Conservation (phyloP, 257 asterid genomes). For the Gentiana macrophylla region DNA sequence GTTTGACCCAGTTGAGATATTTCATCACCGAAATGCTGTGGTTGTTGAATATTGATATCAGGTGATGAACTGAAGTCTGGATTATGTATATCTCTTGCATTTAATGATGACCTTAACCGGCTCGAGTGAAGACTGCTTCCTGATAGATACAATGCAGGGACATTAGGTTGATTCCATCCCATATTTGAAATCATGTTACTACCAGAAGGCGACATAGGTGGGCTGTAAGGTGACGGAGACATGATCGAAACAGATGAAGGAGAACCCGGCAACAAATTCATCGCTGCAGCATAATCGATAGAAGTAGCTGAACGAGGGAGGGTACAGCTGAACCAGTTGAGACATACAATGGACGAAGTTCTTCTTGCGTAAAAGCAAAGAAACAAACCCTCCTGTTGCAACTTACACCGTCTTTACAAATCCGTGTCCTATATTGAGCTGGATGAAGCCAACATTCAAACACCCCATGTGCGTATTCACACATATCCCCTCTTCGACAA, state of each 20-base stretch:
- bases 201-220: constrained; percentile 65
- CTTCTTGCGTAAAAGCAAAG: constrained; percentile 71
- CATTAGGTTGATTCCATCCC: constrained; percentile 60
- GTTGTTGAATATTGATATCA: constrained; percentile 44
- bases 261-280: constrained; percentile 56
- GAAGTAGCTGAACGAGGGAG: constrained; percentile 49
- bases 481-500: constrained; percentile 76
- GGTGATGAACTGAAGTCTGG: constrained; percentile 32
- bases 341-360: constrained; percentile 65
- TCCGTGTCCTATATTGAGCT: constrained; percentile 67
- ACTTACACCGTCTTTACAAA: constrained; percentile 71
- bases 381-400: constrained; percentile 79
- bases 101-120: constrained; percentile 58
- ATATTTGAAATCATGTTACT: constrained; percentile 33
- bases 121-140: constrained; percentile 67
- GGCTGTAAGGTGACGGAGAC: constrained; percentile 53
- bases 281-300: constrained; percentile 52
- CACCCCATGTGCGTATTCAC: constrained; percentile 87
- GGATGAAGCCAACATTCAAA: constrained; percentile 95
- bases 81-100: constrained; percentile 52
- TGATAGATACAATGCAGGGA: constrained; percentile 65
- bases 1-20: constrained; percentile 28
- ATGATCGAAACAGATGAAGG: constrained; percentile 42
- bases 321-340: constrained; percentile 79
- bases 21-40: constrained; percentile 43